Percentiles rank a stretch among this genome's conserved stretches.
Conservation (phyloP, 352 stramenopile genomes). For the Phytopythium oedochilum region DNA sequence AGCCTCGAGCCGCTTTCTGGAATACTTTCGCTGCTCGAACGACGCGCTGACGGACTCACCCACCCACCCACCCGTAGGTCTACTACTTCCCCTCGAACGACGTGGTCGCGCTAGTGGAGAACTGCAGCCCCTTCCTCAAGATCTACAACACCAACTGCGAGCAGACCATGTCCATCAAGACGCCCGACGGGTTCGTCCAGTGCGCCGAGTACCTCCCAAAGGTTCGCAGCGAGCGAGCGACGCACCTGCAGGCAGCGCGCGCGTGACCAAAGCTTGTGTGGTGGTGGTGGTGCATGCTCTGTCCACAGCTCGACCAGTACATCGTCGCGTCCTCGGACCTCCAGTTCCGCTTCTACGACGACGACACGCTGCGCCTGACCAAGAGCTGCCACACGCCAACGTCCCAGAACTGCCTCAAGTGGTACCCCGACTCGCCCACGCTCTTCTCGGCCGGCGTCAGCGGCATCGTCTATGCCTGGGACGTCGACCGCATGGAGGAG, state of each 20-base stretch:
- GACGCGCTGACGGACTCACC: too few species aligned
- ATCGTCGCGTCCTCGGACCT: conserved; percentile 76
- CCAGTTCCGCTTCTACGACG: conserved; percentile 83
- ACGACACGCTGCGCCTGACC: conserved; percentile 54
- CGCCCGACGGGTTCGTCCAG: conserved; percentile 68
- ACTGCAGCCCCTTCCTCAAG: conserved; percentile 67
- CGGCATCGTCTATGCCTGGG: conserved; percentile 84
- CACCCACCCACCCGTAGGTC: conserved; percentile 22
- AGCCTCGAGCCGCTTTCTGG: too few species aligned
- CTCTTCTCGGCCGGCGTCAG: conserved; percentile 82
- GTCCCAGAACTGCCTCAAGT: conserved; percentile 79
- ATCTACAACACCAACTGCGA: conserved; percentile 83
- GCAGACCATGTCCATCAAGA: conserved; percentile 51
- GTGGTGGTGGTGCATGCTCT: background rate
- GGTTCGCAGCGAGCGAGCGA: conserved; percentile 17
- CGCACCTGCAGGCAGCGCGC: background rate
- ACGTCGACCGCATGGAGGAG: conserved; percentile 81
- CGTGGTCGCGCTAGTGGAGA: conserved; percentile 68
- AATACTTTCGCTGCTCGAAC: too few species aligned
- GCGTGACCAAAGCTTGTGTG: too few species aligned
- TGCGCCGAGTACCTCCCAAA: conserved; percentile 72
- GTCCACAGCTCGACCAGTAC: conserved; percentile 54
- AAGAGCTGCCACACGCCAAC: conserved; percentile 81
- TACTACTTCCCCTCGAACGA: conserved; percentile 81
- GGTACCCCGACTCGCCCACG: conserved; percentile 58